Conservation (phyloP, 2,329 filamentous ascomycete genomes). For the Penicillium sclerotiorum region DNA sequence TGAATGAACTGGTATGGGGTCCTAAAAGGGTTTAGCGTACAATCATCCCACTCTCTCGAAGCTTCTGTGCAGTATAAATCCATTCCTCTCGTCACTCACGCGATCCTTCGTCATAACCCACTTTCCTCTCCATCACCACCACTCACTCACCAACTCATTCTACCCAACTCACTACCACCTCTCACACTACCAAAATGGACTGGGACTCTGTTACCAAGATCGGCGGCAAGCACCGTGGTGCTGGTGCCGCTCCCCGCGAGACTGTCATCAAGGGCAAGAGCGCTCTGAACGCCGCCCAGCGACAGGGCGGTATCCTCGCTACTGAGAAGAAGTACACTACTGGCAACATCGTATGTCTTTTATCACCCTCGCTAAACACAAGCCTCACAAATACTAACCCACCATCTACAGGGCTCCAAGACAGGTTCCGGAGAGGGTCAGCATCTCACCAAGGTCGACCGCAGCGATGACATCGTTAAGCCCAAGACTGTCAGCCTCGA, state of each 20-base stretch:
- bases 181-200: conserved; percentile 58
- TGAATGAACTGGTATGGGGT: background rate
- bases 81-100: conserved; percentile 29
- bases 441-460: conserved; percentile 96
- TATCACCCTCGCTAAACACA: background rate
- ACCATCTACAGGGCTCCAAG: conserved; percentile 42
- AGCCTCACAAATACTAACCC: conserved; percentile 12
- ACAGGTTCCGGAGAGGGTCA: conserved; percentile 73
- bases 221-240: conserved; percentile 75
- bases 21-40: conserved; percentile 22
- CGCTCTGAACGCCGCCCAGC: conserved; percentile 85
- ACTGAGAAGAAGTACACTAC: conserved; percentile 91
- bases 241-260: conserved; percentile 68
- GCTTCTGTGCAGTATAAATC: conserved; percentile 45
- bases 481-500: conserved; percentile 83
- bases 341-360: conserved; percentile 72
- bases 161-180: conserved; percentile 3
- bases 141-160: conserved; percentile 1
- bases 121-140: conserved; percentile 9
- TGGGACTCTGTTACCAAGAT: conserved; percentile 94
- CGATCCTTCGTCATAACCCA: conserved; percentile 30
- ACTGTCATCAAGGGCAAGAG: conserved; percentile 84
- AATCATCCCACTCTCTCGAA: conserved; percentile 36
- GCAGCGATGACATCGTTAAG: conserved; percentile 95
- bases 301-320: conserved; percentile 71